Percentiles rank a stretch among this genome's conserved stretches.
Conservation (phyloP, 2,329 filamentous ascomycete species). For the Nothopassalora personata region DNA sequence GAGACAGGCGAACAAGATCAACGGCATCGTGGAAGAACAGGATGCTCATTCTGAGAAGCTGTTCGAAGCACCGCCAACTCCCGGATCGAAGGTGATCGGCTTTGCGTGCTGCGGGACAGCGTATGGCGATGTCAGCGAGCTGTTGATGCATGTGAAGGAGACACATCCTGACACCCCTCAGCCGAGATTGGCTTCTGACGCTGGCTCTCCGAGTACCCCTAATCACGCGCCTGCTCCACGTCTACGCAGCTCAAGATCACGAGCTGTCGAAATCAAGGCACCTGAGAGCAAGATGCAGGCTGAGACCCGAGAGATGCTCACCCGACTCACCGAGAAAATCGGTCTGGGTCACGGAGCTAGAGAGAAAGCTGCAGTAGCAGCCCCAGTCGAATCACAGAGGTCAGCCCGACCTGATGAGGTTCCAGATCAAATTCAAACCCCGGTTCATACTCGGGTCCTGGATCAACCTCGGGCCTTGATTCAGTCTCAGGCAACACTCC, state of each 20-base stretch:
- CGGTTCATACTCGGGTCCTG: no score
- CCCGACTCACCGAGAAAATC: not conserved
- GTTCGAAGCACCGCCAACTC: slow-evolving; percentile 4
- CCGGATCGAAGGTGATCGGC: not conserved
- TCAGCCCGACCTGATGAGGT: no score
- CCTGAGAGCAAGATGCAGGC: not conserved
- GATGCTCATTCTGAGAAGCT: slow-evolving; percentile 1
- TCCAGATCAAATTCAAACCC: no score
- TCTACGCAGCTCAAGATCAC: not conserved
- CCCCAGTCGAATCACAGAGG: no score
- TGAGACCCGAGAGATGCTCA: not conserved
- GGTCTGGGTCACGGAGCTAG: not conserved
- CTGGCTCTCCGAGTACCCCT: not conserved
- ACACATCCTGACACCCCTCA: slow-evolving; percentile 3
- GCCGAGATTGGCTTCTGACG: not conserved
- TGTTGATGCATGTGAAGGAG: slow-evolving; percentile 10
- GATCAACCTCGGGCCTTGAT: no score
- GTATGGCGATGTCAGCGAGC: not conserved
- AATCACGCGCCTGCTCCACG: not conserved
- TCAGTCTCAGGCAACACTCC: not conserved
- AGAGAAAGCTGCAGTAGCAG: not conserved
- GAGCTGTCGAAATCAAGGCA: slow-evolving; percentile 6
- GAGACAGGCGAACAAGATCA: not conserved
- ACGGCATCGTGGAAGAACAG: not conserved
- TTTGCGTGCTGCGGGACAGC: slow-evolving; percentile 11